Conservation (phyloP, 768 basidiomycete species). For the Terana coerulea region DNA sequence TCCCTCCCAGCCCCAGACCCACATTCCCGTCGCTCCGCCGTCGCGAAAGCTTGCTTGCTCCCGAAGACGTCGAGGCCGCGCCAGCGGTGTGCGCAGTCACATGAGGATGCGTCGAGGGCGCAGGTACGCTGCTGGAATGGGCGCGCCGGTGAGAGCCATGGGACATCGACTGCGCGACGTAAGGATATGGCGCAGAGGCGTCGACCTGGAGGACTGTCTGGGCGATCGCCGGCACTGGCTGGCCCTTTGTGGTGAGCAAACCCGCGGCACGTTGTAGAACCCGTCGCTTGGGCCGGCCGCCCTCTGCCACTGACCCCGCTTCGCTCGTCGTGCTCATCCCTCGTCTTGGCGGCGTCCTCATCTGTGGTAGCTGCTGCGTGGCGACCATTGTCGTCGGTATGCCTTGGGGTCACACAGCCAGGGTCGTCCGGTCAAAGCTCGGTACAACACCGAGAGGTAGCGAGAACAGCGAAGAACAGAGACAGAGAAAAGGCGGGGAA, state of each 20-base stretch:
- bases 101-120: neutral
- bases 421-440: neutral
- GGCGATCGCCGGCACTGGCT: slow-evolving; percentile 11
- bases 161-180: too few relatives aligned
- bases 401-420: neutral
- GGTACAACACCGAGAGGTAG: neutral
- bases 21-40: slow-evolving; percentile 10
- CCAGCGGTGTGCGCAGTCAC: neutral
- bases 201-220: slow-evolving; percentile 4
- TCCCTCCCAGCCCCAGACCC: slow-evolving; percentile 5
- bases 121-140: slow-evolving; percentile 13
- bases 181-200: neutral
- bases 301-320: neutral
- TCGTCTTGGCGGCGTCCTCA: neutral
- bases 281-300: neutral
- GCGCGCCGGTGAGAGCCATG: neutral
- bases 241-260: slow-evolving; percentile 17
- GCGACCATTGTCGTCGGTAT: neutral
- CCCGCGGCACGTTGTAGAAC: slow-evolving; percentile 17
- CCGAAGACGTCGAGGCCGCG: too few relatives aligned
- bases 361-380: neutral
- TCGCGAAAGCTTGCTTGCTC: neutral
- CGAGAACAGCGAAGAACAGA: neutral
- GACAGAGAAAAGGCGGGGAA: too few relatives aligned
- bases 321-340: neutral